phyloP scores from a whole-genome alignment of 164 flowering plant genomes.

The Magnolia changhungtana region DNA sequence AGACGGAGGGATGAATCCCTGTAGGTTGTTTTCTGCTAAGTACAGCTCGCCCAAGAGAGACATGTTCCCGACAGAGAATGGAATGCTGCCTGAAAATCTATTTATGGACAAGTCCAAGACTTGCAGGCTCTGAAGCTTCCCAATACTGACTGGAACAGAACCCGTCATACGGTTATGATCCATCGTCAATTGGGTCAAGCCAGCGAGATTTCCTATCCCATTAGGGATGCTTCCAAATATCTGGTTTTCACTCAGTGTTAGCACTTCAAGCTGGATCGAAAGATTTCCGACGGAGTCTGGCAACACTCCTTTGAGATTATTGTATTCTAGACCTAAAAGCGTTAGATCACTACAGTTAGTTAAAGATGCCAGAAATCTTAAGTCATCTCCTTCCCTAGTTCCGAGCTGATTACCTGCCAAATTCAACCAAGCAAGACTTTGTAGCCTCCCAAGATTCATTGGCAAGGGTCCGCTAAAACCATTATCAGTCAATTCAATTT shows the following conservation, averaged over 20 bases:
- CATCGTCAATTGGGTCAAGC: not conserved
- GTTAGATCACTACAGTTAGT: constrained; percentile 9
- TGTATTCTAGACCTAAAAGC: not conserved
- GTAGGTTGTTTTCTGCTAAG: not conserved
- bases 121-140: constrained; percentile 3
- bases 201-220: constrained; percentile 10
- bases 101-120: not conserved
- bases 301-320: constrained; percentile 26
- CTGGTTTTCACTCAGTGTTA: not conserved
- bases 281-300: not conserved
- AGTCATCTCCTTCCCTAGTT: constrained; percentile 8
- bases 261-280: not conserved
- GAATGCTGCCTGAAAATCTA: constrained; percentile 2
- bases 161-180: not conserved
- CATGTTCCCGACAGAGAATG: not conserved
- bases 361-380: constrained; percentile 9
- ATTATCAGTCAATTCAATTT: constrained; percentile 11
- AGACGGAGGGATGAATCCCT: constrained; percentile 5
- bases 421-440: constrained; percentile 5
- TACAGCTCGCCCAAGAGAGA: not conserved
- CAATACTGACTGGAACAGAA: constrained; percentile 3
- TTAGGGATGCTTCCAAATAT: constrained; percentile 13
- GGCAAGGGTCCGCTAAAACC: constrained; percentile 13
- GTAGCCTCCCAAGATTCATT: constrained; percentile 15
- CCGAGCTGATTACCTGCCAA: constrained; percentile 23